Evolutionary conservation across 305 asterid genomes (phyloP).

Genomic region (Fraxinus angustifolia): DNA sequence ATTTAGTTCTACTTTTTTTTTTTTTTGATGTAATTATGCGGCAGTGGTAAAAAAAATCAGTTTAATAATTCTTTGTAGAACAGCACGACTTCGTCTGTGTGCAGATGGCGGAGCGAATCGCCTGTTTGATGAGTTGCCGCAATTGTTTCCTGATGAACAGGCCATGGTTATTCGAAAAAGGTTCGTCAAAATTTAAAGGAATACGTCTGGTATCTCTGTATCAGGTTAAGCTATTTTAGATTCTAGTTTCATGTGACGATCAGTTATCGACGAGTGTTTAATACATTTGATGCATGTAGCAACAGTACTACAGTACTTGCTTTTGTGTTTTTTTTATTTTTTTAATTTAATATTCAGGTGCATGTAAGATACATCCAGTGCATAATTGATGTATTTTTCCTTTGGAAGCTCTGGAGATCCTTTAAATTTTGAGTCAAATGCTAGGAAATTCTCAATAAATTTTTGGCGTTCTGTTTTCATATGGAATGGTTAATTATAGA

Average conservation of each 20-base stretch:
- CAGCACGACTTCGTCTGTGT: slow-evolving; percentile 75
- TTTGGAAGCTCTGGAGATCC: background rate
- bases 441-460: background rate
- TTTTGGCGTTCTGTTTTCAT: background rate
- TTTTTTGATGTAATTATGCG: background rate
- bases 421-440: background rate
- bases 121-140: slow-evolving; percentile 77
- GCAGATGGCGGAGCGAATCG: slow-evolving; percentile 97
- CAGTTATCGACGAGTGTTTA: background rate
- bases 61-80: slow-evolving; percentile 30
- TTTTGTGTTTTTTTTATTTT: background rate
- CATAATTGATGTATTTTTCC: background rate
- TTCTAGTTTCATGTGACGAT: background rate
- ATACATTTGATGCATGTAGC: background rate
- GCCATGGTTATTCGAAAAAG: slow-evolving; percentile 56
- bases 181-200: slow-evolving; percentile 26
- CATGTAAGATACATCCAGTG: background rate
- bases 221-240: background rate
- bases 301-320: background rate
- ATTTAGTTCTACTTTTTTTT: background rate
- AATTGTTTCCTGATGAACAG: slow-evolving; percentile 54
- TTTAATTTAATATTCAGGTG: background rate
- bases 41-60: background rate
- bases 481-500: background rate
- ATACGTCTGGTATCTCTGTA: background rate